phyloP scores from a whole-genome alignment of 805 yeast genomes.

The Lachancea lanzarotensis region DNA sequence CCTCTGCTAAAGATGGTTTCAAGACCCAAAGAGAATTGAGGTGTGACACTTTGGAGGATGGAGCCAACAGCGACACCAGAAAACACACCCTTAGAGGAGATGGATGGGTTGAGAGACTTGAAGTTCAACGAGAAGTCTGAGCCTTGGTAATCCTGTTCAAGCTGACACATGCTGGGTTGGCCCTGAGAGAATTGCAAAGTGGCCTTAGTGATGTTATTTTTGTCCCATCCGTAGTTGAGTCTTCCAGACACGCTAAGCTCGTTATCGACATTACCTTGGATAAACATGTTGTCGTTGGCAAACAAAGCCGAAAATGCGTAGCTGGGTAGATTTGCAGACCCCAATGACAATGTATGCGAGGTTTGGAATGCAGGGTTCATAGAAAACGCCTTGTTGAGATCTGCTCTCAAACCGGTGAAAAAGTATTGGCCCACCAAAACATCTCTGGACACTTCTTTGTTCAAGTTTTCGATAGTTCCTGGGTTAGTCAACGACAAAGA shows the following conservation, averaged over 20 bases:
- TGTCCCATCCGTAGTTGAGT: conserved; percentile 85
- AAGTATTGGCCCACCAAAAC: conserved; percentile 84
- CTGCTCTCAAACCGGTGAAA: conserved; percentile 95
- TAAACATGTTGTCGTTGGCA: conserved; percentile 76
- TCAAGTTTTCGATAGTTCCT: conserved; percentile 88
- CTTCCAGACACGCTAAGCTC: conserved; percentile 83
- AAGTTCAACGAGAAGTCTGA: conserved; percentile 81
- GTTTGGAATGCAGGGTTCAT: conserved; percentile 95
- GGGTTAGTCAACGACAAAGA: conserved; percentile 83
- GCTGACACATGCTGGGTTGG: conserved; percentile 90
- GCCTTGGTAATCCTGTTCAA: conserved; percentile 94
- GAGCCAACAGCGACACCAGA: conserved; percentile 92
- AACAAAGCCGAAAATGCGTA: conserved; percentile 87
- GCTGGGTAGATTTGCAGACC: conserved; percentile 78
- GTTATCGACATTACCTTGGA: conserved; percentile 89
- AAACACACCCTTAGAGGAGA: conserved; percentile 59
- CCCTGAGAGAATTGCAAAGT: conserved; percentile 82
- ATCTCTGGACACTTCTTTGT: conserved; percentile 89
- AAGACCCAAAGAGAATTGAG: conserved; percentile 79
- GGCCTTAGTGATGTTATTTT: conserved; percentile 68
- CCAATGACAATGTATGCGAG: conserved; percentile 85
- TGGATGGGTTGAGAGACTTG: conserved; percentile 84
- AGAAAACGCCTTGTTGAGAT: conserved; percentile 83
- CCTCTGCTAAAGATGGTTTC: conserved; percentile 80
- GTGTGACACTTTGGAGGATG: conserved; percentile 79